These are phyloP conservation scores for Eucalyptus virginea DNA, from an alignment of 345 rosid genomes.

Conservation along the genomic window DNA sequence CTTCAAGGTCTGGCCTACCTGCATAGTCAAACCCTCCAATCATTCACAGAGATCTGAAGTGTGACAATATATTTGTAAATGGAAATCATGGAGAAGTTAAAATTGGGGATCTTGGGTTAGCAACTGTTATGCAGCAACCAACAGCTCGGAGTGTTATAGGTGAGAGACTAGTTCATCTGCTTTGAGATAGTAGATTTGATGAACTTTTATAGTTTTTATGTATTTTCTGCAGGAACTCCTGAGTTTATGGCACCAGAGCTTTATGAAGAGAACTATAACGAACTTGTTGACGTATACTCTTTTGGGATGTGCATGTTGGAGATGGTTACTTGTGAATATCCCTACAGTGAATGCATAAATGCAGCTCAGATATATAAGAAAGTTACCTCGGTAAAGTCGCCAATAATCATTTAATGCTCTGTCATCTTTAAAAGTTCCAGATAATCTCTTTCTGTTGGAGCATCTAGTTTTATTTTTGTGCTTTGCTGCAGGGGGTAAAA, in stretches of 20 bases:
- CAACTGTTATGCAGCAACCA: conserved; percentile 52
- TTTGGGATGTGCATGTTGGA: conserved; percentile 72
- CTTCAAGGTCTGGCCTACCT: conserved; percentile 45
- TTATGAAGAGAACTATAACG: conserved; percentile 68
- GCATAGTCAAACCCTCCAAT: conserved; percentile 47
- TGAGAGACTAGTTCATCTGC: neutral
- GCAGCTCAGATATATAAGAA: conserved; percentile 64
- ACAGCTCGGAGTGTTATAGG: conserved; percentile 61
- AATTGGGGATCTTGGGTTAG: conserved; percentile 70
- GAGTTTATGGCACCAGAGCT: conserved; percentile 79
- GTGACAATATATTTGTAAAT: conserved; percentile 58
- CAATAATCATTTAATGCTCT: neutral
- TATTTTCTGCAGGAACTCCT: conserved; percentile 35
- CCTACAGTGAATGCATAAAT: conserved; percentile 60
- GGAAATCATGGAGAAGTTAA: conserved; percentile 61
- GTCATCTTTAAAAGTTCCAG: neutral
- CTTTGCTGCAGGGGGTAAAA: conserved; percentile 40
- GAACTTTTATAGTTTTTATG: neutral
- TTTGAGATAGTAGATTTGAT: neutral
- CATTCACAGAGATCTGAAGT: conserved; percentile 57
- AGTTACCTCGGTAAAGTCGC: conserved; percentile 32
- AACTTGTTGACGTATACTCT: conserved; percentile 57
- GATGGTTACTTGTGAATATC: conserved; percentile 65
- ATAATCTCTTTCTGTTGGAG: neutral
- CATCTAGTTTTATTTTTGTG: neutral